Evolutionary conservation across 768 basidiomycete genomes (phyloP), one percentile per base, ranked within the genome.

Genomic region (Trametes punicea): DNA sequence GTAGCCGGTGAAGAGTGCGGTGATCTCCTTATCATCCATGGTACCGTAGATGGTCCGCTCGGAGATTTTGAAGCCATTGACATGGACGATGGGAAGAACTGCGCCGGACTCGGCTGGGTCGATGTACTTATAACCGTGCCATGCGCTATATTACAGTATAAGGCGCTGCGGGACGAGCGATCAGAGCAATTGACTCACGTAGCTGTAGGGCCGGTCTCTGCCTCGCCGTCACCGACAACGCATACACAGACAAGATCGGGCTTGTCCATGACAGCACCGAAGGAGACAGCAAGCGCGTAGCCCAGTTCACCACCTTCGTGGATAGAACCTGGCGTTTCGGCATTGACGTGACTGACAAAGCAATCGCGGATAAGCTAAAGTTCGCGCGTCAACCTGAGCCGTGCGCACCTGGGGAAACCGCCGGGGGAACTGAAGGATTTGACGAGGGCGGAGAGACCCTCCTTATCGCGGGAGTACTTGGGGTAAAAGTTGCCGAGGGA

Each of bases 281-380:
- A 95, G 0, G 90, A 79, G 8, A 92, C 92, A 38, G 85, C 80
- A 33, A 94, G 82, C 3, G 91, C 91, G 62, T 95, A 96, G 7
- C 93, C 93, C 13, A 95, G 80, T 69, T 95, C 93, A 26, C 87
- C 88, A 51, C 93, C 93, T 72, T 97, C 93, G 63, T 97, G 93
- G 59, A 97, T 95, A 3, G 82, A 78, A 5, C 93, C 93, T 18
- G 93, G 93, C 0, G 90, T 93, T 69, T 90, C 82, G 0, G 92
- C 88, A 56, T 92, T 89, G 61, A 88, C 81, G 55, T 87, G 84
- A 63, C 84, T 85, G 31, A 45, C 54, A n/a, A 23, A 16, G 54
- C 13, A 30, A 25, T n/a, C 54, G 23, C 41, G 41, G 47, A 47
- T n/a, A 44, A 38, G 34, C 25, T 8, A 23, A 6, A 15, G n/a